phyloP scores from a whole-genome alignment of 2,329 filamentous ascomycete species.

The Eutypella sp. region DNA sequence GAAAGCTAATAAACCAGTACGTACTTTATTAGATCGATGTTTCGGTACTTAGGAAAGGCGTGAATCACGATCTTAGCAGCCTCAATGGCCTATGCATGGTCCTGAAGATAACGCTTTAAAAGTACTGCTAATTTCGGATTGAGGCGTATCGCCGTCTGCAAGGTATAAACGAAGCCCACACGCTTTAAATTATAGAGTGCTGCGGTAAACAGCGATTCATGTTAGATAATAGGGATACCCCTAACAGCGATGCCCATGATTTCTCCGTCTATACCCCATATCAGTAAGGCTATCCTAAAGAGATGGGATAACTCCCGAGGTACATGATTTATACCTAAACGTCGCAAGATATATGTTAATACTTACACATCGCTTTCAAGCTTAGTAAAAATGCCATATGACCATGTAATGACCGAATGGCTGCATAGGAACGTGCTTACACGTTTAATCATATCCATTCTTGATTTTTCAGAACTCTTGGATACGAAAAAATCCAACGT shows the following conservation, averaged over 20 bases:
- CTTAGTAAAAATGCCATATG: constrained; percentile 1
- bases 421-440: constrained; percentile 4
- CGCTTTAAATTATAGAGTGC: background rate
- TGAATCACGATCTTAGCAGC: background rate
- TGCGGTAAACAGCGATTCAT: background rate
- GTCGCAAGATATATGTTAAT: constrained; percentile 3
- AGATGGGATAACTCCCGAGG: constrained; percentile 2
- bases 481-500: constrained; percentile 4
- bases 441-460: constrained; percentile 2
- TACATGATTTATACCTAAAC: constrained; percentile 2
- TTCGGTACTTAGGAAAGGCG: background rate
- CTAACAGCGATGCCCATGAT: background rate
- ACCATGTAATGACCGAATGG: constrained; percentile 1
- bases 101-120: background rate
- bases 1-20: background rate
- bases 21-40: background rate
- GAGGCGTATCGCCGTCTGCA: background rate
- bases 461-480: constrained; percentile 2
- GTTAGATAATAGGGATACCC: background rate
- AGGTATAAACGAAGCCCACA: background rate
- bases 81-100: background rate
- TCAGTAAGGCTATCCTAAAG: constrained; percentile 1
- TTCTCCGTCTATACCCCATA: constrained; percentile 4
- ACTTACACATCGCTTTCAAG: background rate
- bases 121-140: background rate